phyloP scores from a whole-genome alignment of 176 grass and related monocot genomes.

The Leersia perrieri region DNA sequence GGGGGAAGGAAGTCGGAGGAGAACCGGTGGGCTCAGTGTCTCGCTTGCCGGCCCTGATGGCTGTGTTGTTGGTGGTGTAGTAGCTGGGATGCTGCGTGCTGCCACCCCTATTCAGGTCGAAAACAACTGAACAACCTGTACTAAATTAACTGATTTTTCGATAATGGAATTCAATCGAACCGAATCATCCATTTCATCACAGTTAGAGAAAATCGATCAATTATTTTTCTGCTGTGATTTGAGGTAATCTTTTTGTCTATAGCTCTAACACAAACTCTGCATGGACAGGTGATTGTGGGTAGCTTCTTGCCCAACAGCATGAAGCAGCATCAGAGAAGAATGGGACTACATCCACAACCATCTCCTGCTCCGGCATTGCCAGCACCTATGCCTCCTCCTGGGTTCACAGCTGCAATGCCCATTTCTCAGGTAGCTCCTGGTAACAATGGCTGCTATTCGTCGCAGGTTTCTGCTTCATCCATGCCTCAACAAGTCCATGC shows the following conservation, averaged over 20 bases:
- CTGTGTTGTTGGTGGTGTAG: slow-evolving; percentile 76
- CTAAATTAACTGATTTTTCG: background rate
- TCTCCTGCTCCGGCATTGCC: background rate
- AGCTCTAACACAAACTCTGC: background rate
- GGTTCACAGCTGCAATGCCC: slow-evolving; percentile 54
- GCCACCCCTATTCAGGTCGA: slow-evolving; percentile 94
- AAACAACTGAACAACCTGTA: background rate
- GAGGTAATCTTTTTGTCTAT: background rate
- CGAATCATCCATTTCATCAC: background rate
- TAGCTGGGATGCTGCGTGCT: slow-evolving; percentile 78
- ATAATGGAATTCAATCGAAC: background rate
- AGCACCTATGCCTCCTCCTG: background rate
- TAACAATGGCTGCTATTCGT: slow-evolving; percentile 34
- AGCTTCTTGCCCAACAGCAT: slow-evolving; percentile 86
- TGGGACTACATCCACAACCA: slow-evolving; percentile 11
- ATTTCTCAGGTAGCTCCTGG: slow-evolving; percentile 79
- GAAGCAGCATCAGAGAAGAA: slow-evolving; percentile 84
- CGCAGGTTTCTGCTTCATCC: background rate
- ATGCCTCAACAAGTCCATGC: slow-evolving; percentile 23
- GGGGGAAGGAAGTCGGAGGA: slow-evolving; percentile 65
- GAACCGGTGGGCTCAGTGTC: slow-evolving; percentile 82
- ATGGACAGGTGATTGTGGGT: slow-evolving; percentile 72
- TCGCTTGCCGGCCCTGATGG: slow-evolving; percentile 91
- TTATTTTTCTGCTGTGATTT: background rate
- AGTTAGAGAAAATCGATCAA: background rate